Evolutionary conservation across 2,329 filamentous ascomycete species (phyloP).

Genomic region (Clarireedia sp.): DNA sequence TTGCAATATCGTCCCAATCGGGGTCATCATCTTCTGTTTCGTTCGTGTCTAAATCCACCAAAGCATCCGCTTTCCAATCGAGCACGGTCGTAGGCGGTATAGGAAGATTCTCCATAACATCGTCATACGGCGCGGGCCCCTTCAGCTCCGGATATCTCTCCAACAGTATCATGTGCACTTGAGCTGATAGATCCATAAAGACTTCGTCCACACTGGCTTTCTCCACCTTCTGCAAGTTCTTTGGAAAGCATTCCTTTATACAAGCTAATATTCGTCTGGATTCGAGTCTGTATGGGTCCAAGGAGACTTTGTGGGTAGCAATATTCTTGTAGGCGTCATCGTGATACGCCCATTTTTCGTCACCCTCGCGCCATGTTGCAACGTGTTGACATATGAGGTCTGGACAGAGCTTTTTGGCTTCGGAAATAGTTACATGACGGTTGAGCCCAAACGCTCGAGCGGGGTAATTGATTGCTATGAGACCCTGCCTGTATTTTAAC

Average conservation of each 20-base stretch:
- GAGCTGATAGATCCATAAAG: conserved; percentile 82
- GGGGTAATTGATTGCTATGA: conserved; percentile 96
- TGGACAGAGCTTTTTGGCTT: conserved; percentile 83
- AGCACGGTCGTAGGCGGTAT: conserved; percentile 64
- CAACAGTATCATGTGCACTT: conserved; percentile 69
- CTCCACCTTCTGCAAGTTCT: conserved; percentile 65
- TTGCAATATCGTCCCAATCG: conserved; percentile 93
- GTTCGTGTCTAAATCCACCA: conserved; percentile 66
- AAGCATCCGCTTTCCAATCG: conserved; percentile 76
- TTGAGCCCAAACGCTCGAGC: conserved; percentile 73
- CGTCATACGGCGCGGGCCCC: conserved; percentile 62
- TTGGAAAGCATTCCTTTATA: conserved; percentile 67
- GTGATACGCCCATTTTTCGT: conserved; percentile 85
- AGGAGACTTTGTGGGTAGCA: conserved; percentile 81
- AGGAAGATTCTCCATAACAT: conserved; percentile 63
- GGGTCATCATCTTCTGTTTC: conserved; percentile 72
- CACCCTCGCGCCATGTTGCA: conserved; percentile 87
- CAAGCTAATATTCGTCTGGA: conserved; percentile 72
- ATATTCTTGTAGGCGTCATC: conserved; percentile 74
- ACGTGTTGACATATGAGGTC: conserved; percentile 83
- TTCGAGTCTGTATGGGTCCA: conserved; percentile 85
- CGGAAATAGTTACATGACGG: conserved; percentile 68
- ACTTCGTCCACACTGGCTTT: conserved; percentile 96
- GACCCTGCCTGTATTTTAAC: conserved; percentile 55
- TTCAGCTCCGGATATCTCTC: conserved; percentile 68